A percentile compares a stretch with the other conserved stretches of the same genome.
phyloP scores from a whole-genome alignment of 2,329 filamentous ascomycete genomes.

The Alternaria burnsii region DNA sequence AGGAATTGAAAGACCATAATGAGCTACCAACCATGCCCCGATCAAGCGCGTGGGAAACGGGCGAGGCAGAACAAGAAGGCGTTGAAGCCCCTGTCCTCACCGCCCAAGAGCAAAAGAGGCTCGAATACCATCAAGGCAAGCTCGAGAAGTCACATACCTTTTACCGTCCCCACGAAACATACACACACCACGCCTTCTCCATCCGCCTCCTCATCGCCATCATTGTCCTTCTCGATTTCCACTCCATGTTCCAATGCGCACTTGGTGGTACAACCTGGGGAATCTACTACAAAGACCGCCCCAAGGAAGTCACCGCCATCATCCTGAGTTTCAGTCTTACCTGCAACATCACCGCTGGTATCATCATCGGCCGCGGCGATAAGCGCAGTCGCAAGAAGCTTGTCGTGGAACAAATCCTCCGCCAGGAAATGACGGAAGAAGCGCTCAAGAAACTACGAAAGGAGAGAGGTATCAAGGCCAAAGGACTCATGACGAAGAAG shows the following conservation, averaged over 20 bases:
- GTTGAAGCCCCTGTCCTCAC: conserved; percentile 68
- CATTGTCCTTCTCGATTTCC: conserved; percentile 78
- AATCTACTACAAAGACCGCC: conserved; percentile 74
- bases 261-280: conserved; percentile 82
- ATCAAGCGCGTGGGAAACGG: conserved; percentile 54
- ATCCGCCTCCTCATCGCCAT: conserved; percentile 76
- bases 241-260: conserved; percentile 81
- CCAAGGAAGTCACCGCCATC: conserved; percentile 78
- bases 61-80: conserved; percentile 27
- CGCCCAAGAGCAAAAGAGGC: conserved; percentile 68
- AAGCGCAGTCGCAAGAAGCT: conserved; percentile 83
- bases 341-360: conserved; percentile 78
- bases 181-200: conserved; percentile 83
- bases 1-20: conserved; percentile 71
- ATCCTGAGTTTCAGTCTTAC: conserved; percentile 81
- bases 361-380: conserved; percentile 80
- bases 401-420: conserved; percentile 76
- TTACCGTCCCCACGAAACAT: conserved; percentile 87
- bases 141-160: conserved; percentile 85
- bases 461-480: conserved; percentile 47
- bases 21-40: conserved; percentile 65
- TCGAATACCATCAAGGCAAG: conserved; percentile 80
- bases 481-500: conserved; percentile 37
- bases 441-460: conserved; percentile 66
- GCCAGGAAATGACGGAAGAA: conserved; percentile 76